Evolutionary conservation across 371 early-diverging fungal genomes (phyloP).

Genomic region (Mortierella sp.): DNA sequence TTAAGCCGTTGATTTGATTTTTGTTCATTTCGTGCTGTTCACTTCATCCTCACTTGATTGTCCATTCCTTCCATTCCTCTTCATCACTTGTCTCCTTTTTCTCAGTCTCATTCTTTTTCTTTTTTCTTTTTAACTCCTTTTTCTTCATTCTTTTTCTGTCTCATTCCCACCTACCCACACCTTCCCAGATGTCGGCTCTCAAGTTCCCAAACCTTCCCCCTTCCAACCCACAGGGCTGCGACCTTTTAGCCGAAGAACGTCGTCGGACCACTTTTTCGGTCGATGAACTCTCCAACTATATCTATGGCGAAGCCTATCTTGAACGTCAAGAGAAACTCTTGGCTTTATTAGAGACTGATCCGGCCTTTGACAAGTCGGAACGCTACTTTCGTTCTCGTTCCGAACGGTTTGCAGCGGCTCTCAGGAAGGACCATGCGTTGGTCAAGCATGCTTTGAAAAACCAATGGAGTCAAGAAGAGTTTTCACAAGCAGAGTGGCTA

Average conservation of each 20-base stretch:
- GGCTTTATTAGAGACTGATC: constrained; percentile 60
- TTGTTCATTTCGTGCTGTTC: too few species aligned
- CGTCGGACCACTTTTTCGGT: constrained; percentile 64
- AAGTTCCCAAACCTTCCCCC: constrained; percentile 65
- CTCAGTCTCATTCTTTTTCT: too few species aligned
- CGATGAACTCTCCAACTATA: constrained; percentile 60
- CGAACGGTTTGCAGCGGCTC: constrained; percentile 58
- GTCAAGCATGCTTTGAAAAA: constrained; percentile 59
- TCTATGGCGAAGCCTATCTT: constrained; percentile 64
- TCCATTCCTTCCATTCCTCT: too few species aligned
- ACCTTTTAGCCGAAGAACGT: constrained; percentile 65
- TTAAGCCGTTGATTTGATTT: too few species aligned
- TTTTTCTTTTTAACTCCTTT: too few species aligned
- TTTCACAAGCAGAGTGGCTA: constrained; percentile 57
- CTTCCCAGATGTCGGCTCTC: constrained; percentile 8
- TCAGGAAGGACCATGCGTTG: constrained; percentile 65
- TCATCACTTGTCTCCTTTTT: too few species aligned
- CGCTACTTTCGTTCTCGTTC: constrained; percentile 64
- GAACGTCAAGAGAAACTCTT: constrained; percentile 60
- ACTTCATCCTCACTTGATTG: too few species aligned
- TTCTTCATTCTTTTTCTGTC: too few species aligned
- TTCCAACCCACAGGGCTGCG: constrained; percentile 65
- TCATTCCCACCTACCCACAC: too few species aligned
- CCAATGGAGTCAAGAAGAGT: constrained; percentile 62
- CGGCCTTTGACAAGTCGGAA: constrained; percentile 67